Conservation (phyloP, 257 asterid genomes). For the Ballota nigra region DNA sequence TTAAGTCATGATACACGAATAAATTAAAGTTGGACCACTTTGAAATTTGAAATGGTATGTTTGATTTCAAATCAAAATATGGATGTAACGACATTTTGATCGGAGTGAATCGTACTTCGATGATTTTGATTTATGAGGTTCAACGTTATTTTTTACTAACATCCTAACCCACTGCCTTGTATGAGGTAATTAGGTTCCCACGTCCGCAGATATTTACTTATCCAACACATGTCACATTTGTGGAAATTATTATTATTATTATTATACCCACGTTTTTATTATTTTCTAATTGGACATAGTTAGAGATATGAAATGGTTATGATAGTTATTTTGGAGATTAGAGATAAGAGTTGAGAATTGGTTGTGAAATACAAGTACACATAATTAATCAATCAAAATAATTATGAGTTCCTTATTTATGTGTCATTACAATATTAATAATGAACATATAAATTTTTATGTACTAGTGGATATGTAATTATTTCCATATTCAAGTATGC, state of each 20-base stretch:
- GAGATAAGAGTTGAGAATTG: background rate
- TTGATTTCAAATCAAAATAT: background rate
- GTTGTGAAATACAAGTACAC: background rate
- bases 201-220: background rate
- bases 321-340: background rate
- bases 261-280: background rate
- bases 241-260: background rate
- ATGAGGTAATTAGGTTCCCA: background rate
- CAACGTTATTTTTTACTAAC: too few species aligned
- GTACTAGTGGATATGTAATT: too few species aligned
- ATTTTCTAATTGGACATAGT: background rate
- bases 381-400: too few species aligned
- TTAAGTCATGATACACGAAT: background rate
- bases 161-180: background rate
- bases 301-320: background rate
- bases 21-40: background rate
- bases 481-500: too few species aligned
- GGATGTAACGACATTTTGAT: background rate
- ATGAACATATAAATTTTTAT: too few species aligned
- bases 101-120: background rate
- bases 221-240: background rate
- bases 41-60: background rate
- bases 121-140: background rate
- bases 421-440: too few species aligned
- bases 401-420: too few species aligned